Conservation (phyloP, 305 asterid species). For the Withania somnifera region DNA sequence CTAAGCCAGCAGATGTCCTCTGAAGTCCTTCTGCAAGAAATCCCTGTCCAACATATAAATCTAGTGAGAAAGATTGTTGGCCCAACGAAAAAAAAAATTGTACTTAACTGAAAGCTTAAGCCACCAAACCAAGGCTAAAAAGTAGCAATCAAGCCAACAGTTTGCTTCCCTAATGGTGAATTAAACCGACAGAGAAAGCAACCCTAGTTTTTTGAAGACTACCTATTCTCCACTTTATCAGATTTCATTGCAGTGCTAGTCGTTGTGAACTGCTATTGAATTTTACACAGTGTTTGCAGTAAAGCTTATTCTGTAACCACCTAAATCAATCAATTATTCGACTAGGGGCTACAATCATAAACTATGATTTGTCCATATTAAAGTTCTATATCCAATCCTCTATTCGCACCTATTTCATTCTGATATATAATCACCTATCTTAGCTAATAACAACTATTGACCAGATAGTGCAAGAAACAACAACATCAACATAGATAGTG, state of each 20-base stretch:
- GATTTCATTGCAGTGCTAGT: not conserved
- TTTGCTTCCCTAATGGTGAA: not conserved
- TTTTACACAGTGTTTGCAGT: not conserved
- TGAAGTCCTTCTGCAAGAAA: conserved; percentile 94
- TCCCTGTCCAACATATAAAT: conserved; percentile 44
- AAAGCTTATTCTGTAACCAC: not conserved
- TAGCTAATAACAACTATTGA: not conserved
- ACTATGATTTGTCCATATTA: not conserved
- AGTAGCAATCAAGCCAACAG: not conserved
- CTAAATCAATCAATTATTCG: not conserved
- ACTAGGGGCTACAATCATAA: not conserved
- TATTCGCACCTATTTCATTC: not conserved
- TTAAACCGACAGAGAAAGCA: not conserved
- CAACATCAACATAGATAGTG: too few relatives aligned
- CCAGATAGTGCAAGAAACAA: conserved; percentile 15
- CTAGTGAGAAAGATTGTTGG: conserved; percentile 1
- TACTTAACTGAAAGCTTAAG: not conserved
- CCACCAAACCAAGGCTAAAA: not conserved
- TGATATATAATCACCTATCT: not conserved
- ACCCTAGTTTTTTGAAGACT: not conserved
- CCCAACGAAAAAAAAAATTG: not conserved
- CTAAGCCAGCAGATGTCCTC: conserved; percentile 95
- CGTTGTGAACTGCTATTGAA: not conserved
- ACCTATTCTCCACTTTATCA: not conserved
- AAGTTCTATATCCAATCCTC: not conserved